Evolutionary conservation across 2,329 filamentous ascomycete genomes (phyloP), one percentile per base, ranked within the genome.

Genomic region (Aureobasidium sp.): DNA sequence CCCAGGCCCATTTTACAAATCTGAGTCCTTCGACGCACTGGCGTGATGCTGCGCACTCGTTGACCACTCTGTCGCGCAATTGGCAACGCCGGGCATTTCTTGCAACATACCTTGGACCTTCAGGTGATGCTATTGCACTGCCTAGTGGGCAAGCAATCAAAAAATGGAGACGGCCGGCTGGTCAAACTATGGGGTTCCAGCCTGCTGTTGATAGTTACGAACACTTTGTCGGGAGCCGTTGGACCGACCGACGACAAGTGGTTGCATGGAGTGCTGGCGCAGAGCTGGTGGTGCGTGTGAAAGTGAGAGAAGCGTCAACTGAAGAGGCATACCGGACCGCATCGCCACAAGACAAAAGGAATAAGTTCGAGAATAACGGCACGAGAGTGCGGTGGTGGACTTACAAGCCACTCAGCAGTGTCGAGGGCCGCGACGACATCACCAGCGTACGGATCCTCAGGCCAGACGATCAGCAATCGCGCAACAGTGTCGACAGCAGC

Each of bases 191-290:
- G 68, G 84, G 84, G 3, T 87, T 84, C 66, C 79, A 79, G 27
- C 84, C 85, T 19, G 76, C 77, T 45, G 77, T 85, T 52, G 81
- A 85, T 67, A 82, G 81, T 62, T 83, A 83, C 66, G 82, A 85
- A 66, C 71, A 74, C n/a, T 78, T 77, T 73, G 76, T 73, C 45
- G 76, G 75, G 2, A 71, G 71, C 11, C 49, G 56, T 17, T 82
- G 79, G 78, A 70, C 72, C 50, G 74, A 80, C 52, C 75, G 81
- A 65, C 78, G 76, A 66, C 83, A 86, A 67, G 78, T 83, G 0
- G 69, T 87, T 8, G 81, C 78, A 2, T 85, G 82, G 78, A 83
- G 83, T 58, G 84, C 84, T 14, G 85, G 82, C 0, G 80, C 84
- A 2, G 78, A 83, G 62, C 68, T 87, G 11, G 72, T 81, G 5